Conservation (phyloP, 1,284 basidiomycete species). For the Irpex rosettiformis region DNA sequence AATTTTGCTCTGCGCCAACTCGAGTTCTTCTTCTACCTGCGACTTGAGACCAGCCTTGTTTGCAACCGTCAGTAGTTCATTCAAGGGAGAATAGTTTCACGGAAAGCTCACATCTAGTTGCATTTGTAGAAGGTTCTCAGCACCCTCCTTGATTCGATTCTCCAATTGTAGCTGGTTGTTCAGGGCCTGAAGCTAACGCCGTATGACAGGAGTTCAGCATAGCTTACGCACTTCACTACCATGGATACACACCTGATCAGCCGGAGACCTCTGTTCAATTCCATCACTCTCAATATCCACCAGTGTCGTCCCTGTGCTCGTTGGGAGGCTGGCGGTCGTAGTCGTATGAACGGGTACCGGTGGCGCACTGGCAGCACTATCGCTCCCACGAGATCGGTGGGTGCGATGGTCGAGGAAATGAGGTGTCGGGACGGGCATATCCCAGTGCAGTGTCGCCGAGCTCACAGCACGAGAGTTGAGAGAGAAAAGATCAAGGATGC, state of each 20-base stretch:
- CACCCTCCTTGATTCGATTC: slow-evolving; percentile 80
- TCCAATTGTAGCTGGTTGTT: slow-evolving; percentile 66
- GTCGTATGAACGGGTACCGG: slow-evolving; percentile 8
- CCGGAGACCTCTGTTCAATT: slow-evolving; percentile 3
- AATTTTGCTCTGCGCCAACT: slow-evolving; percentile 70
- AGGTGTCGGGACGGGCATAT: slow-evolving; percentile 6
- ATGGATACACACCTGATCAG: slow-evolving; percentile 10
- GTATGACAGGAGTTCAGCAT: not conserved
- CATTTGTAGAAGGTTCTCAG: slow-evolving; percentile 77
- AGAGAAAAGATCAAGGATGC: not conserved
- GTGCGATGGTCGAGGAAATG: slow-evolving; percentile 11
- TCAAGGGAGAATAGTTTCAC: not conserved
- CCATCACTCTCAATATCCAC: slow-evolving; percentile 5
- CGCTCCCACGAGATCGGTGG: slow-evolving; percentile 14
- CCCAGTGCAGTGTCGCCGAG: not conserved
- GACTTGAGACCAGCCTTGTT: slow-evolving; percentile 57
- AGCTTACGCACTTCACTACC: not conserved
- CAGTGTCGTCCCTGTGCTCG: slow-evolving; percentile 29
- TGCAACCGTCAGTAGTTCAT: slow-evolving; percentile 13
- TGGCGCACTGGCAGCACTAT: slow-evolving; percentile 10
- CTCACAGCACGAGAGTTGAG: not conserved
- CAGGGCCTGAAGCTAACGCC: slow-evolving; percentile 64
- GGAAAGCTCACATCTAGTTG: slow-evolving; percentile 48
- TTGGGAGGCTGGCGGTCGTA: not conserved
- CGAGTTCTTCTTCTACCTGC: slow-evolving; percentile 76